Base-by-base conservation (phyloP, 2,329 filamentous ascomycete species). In the Aureobasidium pullulans region DNA sequence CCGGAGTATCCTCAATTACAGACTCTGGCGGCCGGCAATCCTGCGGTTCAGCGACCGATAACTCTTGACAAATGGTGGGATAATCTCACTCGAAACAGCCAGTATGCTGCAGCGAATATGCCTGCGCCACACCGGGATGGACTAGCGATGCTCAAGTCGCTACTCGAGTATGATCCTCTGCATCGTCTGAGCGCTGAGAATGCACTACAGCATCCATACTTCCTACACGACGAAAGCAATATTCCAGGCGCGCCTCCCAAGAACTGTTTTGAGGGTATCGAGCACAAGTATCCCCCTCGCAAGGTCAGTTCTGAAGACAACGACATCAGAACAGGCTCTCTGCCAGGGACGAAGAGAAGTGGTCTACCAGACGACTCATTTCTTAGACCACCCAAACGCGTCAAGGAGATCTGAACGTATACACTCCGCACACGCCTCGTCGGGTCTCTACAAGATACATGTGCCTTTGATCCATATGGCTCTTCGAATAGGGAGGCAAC, bases 291-390 rank as follows among this genome's bases (percentile, higher is more conserved):
- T 72, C 94, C 94, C 0, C 86, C 91, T 68, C 82, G 94, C 7
- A 84, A 93, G 50, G 92, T 99, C 42, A 96, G 88, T 87, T 95
- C 67, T 67, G 94, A 99, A 68, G 91, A 96, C 70, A 96, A 96
- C 67, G 94, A 97, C 72, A 96, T 97, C 60, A 81, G 90, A n/a
- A 92, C 89, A 0, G 86, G 87, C 44, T 96, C 90, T 71, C 73
- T 96, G 37, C 90, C 93, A 0, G 94, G 93, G 0, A 96, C 92
- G 0, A 97, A 97, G 76, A 80, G 92, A 61, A 93, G 88, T 64
- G 93, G 89, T 0, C 70, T 96, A 42, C 88, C 88, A 0, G 93
- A 97, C 68, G 93, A 96, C 72, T 81, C 78, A 56, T 69, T 95
- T n/a, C 77, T 85, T 19, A 69, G 79, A 60, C 78, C 80, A 13